These are phyloP conservation scores for Xylaria longipes DNA, from an alignment of 495 filamentous ascomycete species.

Conservation along the genomic window DNA sequence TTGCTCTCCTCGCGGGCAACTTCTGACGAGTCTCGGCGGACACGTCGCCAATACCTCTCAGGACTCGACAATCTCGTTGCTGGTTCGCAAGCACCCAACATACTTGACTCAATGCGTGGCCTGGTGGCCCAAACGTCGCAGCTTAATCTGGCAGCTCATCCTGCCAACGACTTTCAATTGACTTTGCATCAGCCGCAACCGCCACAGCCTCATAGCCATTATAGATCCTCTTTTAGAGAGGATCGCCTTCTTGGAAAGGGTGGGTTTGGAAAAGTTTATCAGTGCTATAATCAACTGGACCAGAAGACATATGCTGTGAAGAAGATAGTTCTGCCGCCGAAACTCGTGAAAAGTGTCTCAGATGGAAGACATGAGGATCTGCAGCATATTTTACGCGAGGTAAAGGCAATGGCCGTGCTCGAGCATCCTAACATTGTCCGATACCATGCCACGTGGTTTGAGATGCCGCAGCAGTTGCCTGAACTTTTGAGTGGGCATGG, in stretches of 20 bases:
- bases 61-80: constrained; percentile 36
- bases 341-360: constrained; percentile 54
- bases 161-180: constrained; percentile 32
- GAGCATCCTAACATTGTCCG: constrained; percentile 64
- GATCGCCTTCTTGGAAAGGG: constrained; percentile 55
- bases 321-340: constrained; percentile 59
- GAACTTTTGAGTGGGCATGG: constrained; percentile 28
- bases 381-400: constrained; percentile 61
- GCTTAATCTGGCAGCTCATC: constrained; percentile 31
- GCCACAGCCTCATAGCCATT: constrained; percentile 30
- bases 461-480: constrained; percentile 48
- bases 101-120: constrained; percentile 32
- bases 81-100: constrained; percentile 24
- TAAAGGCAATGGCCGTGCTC: constrained; percentile 59
- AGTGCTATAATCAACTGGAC: constrained; percentile 59
- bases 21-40: constrained; percentile 25
- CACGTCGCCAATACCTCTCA: constrained; percentile 34
- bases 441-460: constrained; percentile 63
- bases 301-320: constrained; percentile 61
- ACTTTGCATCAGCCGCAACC: constrained; percentile 20
- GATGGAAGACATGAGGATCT: constrained; percentile 57
- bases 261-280: constrained; percentile 63
- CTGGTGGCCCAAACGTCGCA: constrained; percentile 32
- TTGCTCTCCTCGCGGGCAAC: constrained; percentile 30
- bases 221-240: constrained; percentile 38